Evolutionary conservation across 441 rosid genomes (phyloP).

Genomic region (Jatropha podagrica): DNA sequence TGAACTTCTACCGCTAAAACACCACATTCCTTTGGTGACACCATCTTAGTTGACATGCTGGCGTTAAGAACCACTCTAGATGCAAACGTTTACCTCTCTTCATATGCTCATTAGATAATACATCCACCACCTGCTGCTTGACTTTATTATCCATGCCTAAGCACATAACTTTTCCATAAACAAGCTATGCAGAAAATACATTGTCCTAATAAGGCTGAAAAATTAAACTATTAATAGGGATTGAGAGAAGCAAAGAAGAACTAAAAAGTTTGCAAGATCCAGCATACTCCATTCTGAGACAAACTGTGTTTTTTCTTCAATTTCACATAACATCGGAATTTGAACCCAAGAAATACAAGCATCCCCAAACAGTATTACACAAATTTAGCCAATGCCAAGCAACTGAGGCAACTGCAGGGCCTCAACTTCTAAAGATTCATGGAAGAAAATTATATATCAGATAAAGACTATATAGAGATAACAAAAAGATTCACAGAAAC

Average conservation of each 20-base stretch:
- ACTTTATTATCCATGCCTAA: neutral
- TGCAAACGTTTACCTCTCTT: neutral
- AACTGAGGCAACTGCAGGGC: neutral
- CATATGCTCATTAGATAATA: neutral
- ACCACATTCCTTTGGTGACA: constrained; percentile 3
- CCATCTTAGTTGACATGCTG: neutral
- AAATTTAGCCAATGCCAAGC: neutral
- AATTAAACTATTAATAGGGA: neutral
- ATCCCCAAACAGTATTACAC: neutral
- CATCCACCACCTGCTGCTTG: constrained; percentile 2
- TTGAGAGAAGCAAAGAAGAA: neutral
- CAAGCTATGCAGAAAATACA: neutral
- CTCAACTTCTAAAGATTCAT: neutral
- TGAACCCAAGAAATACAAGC: neutral
- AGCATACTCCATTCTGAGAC: neutral
- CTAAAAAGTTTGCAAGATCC: neutral
- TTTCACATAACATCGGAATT: neutral
- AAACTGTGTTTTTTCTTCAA: neutral
- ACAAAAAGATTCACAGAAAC: constrained; percentile 2
- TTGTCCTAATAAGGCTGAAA: neutral
- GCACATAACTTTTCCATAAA: neutral
- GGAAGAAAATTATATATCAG: neutral
- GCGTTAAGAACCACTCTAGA: neutral
- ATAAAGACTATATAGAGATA: neutral
- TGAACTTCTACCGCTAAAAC: neutral